Evolutionary conservation across 2,329 filamentous ascomycete species (phyloP), one percentile per base, ranked within the genome.

Genomic region (Colletotrichum coccodes): DNA sequence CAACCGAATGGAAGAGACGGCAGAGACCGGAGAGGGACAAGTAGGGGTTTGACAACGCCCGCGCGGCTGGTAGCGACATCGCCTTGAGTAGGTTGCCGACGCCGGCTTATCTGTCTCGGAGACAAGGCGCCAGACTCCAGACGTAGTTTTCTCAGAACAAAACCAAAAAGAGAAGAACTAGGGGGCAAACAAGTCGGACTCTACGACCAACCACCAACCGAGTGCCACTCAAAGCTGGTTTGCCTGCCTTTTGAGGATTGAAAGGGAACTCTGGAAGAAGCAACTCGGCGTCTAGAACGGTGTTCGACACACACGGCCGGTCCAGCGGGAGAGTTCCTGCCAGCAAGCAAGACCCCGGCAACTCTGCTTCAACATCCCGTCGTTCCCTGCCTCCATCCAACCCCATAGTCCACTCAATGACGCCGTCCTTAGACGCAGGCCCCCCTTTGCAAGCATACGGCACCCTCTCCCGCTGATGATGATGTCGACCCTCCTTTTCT

Each of bases 281-380:
- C 38, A 21, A 30, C 34, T 11, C n/a, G 36, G 56, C 53, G 36
- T 64, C 56, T 21, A 50, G 42, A 60, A 36, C 34, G 16, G 23
- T 23, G 14, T n/a, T n/a, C 18, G 23, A 23, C n/a, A 57, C 36
- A 23, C n/a, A 57, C 36, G 32, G 52, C 21, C 36, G 46, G 26
- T 12, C 36, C 30, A 40, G 28, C 47, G n/a, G 53, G 60, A 68
- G 53, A 64, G 38, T 64, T 64, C 28, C 52, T 64, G 23, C 28
- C 52, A 46, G 28, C 49, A 50, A 46, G 56, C 61, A 66, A 38
- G 42, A 47, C 21, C 44, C 57, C 32, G 6, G 61, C 40, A 65
- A n/a, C 8, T 59, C 60, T 49, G 56, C 53, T 53, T 38, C 32
- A 47, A 36, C 16, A 47, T n/a, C 4, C 42, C 30, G n/a, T 23